Evolutionary conservation across 2,329 filamentous ascomycete species (phyloP), one percentile per base, ranked within the genome.

Genomic region (Fusarium zealandicum): DNA sequence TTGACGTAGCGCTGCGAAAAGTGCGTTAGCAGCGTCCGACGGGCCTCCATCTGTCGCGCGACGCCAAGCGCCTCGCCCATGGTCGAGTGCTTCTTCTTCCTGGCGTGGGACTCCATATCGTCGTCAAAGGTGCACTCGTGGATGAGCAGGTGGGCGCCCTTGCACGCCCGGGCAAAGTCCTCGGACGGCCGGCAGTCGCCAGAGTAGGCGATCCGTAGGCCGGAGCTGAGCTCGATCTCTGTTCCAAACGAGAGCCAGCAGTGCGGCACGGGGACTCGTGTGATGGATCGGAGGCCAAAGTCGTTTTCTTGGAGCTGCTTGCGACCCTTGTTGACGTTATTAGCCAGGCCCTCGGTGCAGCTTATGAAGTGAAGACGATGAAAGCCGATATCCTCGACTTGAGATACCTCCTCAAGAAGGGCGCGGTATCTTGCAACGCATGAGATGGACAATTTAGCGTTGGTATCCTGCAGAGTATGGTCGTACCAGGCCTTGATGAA

Each of bases 41-140:
- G 84, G 0, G 93, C 95, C 22, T 82, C 75, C 95, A 99, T 99
- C 38, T 79, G 76, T 11, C 82, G 80, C 2, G 89, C 93, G 3
- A 98, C 83, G 37, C 79, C 81, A 4, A 99, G 82, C 1, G 95
- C 95, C 76, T 99, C 95, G 12, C 83, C 83, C 57, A 92, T 90
- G 8, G 95, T 99, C 32, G 84, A 90, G 77, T 99, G 95, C 69
- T 89, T 92, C 83, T 99, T 99, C 44, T 89, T 90, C 22, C 82
- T 70, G 4, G 95, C 95, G 67, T 97, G 93, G 13, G 82, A 84
- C 32, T 74, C 67, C 65, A 96, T 83, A 66, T 95, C 90, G 70
- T 96, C 91, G 64, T 95, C 91, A 70, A 99, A 98, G 0, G 95
- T 99, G 58, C 92, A 93, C 80, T 99, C 95, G 77, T 99, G 95